These are phyloP conservation scores for Domatiomyces catenatus DNA, from an alignment of 2,329 filamentous ascomycete species.

Conservation along the genomic window DNA sequence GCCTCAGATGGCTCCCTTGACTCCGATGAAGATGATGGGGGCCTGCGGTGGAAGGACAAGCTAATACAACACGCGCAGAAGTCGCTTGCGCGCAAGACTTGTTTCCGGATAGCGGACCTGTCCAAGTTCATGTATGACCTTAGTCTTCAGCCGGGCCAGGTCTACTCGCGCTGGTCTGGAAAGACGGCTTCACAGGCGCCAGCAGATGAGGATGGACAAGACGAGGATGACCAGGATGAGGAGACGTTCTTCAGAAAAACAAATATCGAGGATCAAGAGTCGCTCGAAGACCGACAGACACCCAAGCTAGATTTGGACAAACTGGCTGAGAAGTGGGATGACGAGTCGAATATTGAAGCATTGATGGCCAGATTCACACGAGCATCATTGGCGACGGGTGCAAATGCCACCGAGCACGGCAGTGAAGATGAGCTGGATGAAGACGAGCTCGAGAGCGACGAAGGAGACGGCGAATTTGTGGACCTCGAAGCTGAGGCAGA, in stretches of 20 bases:
- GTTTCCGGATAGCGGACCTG: conserved; percentile 67
- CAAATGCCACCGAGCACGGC: conserved; percentile 38
- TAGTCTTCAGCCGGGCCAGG: conserved; percentile 57
- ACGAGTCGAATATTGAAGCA: conserved; percentile 59
- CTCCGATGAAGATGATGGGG: conserved; percentile 44
- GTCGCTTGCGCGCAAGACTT: conserved; percentile 52
- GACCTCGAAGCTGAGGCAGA: conserved; percentile 52
- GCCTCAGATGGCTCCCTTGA: conserved; percentile 41
- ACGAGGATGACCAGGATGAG: conserved; percentile 47
- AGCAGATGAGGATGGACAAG: conserved; percentile 41
- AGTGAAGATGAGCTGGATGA: conserved; percentile 40
- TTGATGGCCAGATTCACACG: conserved; percentile 63
- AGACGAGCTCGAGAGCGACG: conserved; percentile 37
- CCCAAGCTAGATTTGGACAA: conserved; percentile 66
- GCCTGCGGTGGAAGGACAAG: conserved; percentile 75
- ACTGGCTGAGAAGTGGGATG: conserved; percentile 72
- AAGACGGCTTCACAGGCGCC: conserved; percentile 44
- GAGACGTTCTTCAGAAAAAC: conserved; percentile 50
- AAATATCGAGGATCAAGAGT: conserved; percentile 32
- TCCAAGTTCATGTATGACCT: conserved; percentile 81
- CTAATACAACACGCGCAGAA: conserved; percentile 58
- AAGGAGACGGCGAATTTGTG: conserved; percentile 69
- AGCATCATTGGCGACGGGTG: conserved; percentile 43
- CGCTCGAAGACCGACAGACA: conserved; percentile 60
- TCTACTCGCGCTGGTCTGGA: conserved; percentile 66